Percentiles rank a stretch among this genome's conserved stretches.
Evolutionary conservation across 75 land plant species (phyloP).

Genomic region (Pinus tabuliformis): DNA sequence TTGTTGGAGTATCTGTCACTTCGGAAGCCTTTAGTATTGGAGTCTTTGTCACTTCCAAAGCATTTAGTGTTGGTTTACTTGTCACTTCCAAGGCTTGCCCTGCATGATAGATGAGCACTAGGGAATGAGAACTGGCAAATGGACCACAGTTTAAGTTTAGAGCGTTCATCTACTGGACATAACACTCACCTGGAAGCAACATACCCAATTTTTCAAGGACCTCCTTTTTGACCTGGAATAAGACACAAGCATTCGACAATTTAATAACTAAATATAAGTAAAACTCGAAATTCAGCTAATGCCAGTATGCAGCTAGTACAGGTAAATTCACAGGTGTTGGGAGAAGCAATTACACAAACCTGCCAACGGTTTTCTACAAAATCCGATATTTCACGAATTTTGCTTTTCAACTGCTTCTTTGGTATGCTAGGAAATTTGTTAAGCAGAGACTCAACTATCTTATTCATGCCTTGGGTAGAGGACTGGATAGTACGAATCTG

Average conservation of each 20-base stretch:
- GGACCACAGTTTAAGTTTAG: not conserved
- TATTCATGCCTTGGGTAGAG: slow-evolving; percentile 47
- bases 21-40: not conserved
- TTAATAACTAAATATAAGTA: not conserved
- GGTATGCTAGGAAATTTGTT: slow-evolving; percentile 48
- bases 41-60: not conserved
- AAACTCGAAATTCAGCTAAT: not conserved
- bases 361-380: slow-evolving; percentile 78
- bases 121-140: not conserved
- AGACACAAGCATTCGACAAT: not conserved
- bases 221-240: slow-evolving; percentile 69
- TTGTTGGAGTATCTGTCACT: not conserved
- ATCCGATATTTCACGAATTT: slow-evolving; percentile 68
- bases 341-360: slow-evolving; percentile 26
- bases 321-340: not conserved
- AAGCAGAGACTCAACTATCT: slow-evolving; percentile 41
- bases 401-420: slow-evolving; percentile 50
- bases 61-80: not conserved
- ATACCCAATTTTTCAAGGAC: slow-evolving; percentile 41
- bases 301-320: not conserved
- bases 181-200: slow-evolving; percentile 27
- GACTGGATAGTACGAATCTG: slow-evolving; percentile 47
- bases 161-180: not conserved
- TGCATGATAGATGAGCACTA: not conserved
- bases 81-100: not conserved